Evolutionary conservation across 441 rosid species (phyloP), one percentile per base, ranked within the genome.

Genomic region (Gossypium lobatum): DNA sequence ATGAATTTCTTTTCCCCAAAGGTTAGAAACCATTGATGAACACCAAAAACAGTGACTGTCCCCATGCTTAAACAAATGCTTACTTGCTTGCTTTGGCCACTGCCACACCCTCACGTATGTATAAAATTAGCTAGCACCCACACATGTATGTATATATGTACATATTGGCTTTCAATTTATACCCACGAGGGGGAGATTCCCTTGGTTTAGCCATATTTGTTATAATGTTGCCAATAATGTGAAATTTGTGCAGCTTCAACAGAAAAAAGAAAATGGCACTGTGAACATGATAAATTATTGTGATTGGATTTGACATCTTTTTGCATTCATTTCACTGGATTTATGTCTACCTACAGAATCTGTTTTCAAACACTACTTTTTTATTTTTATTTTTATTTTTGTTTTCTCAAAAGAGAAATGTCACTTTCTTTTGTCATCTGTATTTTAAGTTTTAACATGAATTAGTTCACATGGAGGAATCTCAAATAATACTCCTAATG

Each of bases 171-270:
- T 66, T 13, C 11, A 64, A 66, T 64, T 75, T 67, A 53, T 42
- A 39, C n/a, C 82, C 82, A 76, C 80, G 80, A 82, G 75, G 65
- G 60, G 62, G 37, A 79, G 85, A 79, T 76, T 82, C 85, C 77
- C 70, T 76, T 76, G 80, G 82, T 82, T 82, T 79, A 73, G 73
- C 82, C 70, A 53, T 76, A 18, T 77, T 77, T 82, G 78, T 63
- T 42, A 69, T 14, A 6, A 8, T 28, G 8, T 57, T 70, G 17
- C 48, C 31, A 55, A 20, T 20, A 21, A 37, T 70, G 7, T 10
- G 64, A 70, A 70, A 55, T 26, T 70, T 34, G 50, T 57, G 50
- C 63, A 70, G 59, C 34, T 20, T 14, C 37, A 45, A 66, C 17
- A 46, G 55, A 25, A 5, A 65, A 20, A 13, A 3, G 31, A n/a